These are phyloP conservation scores for Saccharomycopsis crataegensis DNA, from an alignment of 1,139 yeast genomes.

Conservation along the genomic window DNA sequence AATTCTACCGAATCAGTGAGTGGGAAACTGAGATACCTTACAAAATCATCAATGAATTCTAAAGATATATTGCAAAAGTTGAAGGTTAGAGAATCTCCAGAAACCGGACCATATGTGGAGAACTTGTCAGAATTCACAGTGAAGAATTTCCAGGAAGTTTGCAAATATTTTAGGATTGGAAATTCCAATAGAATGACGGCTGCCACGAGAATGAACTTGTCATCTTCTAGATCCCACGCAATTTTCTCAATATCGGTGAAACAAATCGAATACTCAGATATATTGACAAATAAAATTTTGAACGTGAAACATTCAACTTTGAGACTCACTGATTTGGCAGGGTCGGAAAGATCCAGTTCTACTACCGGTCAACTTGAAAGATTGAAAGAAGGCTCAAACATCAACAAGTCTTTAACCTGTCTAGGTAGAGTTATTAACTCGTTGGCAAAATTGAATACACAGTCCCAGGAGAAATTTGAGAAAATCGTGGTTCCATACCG, in stretches of 20 bases:
- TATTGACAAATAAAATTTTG: constrained; percentile 47
- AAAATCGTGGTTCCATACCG: constrained; percentile 55
- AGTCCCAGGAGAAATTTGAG: constrained; percentile 17
- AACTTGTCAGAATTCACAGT: constrained; percentile 45
- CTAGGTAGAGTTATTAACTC: constrained; percentile 67
- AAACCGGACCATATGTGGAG: constrained; percentile 66
- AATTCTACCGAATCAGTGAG: constrained; percentile 21
- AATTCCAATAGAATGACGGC: constrained; percentile 55
- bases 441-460: constrained; percentile 35
- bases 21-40: constrained; percentile 1
- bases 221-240: constrained; percentile 75
- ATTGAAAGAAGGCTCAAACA: constrained; percentile 65
- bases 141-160: constrained; percentile 38
- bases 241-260: constrained; percentile 56
- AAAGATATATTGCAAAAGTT: constrained; percentile 28
- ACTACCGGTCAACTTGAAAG: constrained; percentile 62
- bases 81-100: constrained; percentile 53
- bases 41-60: neutral
- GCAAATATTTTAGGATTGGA: constrained; percentile 38
- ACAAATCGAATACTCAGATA: constrained; percentile 44
- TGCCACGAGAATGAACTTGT: constrained; percentile 58
- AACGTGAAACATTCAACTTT: constrained; percentile 39
- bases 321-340: constrained; percentile 73
- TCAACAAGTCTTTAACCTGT: constrained; percentile 69
- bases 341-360: constrained; percentile 62